Evolutionary conservation across 176 grass and related monocot genomes (phyloP).

Genomic region (Triticum dicoccoides): DNA sequence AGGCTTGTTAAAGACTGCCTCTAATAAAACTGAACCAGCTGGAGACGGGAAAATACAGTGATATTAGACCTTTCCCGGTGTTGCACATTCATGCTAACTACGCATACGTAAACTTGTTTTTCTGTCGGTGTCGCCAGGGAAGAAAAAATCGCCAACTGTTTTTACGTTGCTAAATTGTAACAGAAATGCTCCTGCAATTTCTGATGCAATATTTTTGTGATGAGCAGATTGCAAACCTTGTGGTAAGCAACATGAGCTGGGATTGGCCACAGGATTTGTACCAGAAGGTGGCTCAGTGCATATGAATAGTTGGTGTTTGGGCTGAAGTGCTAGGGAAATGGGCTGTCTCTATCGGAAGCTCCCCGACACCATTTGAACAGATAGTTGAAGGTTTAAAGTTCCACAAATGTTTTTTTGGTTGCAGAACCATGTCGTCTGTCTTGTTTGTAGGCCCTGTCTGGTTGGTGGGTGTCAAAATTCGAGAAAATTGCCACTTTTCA

Average conservation of each 20-base stretch:
- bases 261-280: slow-evolving; percentile 98
- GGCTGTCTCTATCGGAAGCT: not conserved
- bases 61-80: not conserved
- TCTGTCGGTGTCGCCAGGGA: not conserved
- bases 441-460: not conserved
- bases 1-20: not conserved
- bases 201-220: slow-evolving; percentile 30
- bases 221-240: slow-evolving; percentile 81
- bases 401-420: not conserved
- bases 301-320: slow-evolving; percentile 45
- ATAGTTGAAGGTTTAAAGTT: not conserved
- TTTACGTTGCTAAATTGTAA: not conserved
- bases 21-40: not conserved
- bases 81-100: not conserved
- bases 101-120: not conserved
- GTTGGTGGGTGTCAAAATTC: not conserved
- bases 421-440: not conserved
- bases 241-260: slow-evolving; percentile 84
- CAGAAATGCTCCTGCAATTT: not conserved
- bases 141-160: not conserved
- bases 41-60: not conserved
- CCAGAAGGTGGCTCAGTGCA: slow-evolving; percentile 81
- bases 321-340: not conserved
- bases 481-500: not conserved
- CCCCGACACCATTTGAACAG: not conserved